Base-by-base conservation (phyloP, 495 filamentous ascomycete species). In the Neurospora sublineolata region DNA sequence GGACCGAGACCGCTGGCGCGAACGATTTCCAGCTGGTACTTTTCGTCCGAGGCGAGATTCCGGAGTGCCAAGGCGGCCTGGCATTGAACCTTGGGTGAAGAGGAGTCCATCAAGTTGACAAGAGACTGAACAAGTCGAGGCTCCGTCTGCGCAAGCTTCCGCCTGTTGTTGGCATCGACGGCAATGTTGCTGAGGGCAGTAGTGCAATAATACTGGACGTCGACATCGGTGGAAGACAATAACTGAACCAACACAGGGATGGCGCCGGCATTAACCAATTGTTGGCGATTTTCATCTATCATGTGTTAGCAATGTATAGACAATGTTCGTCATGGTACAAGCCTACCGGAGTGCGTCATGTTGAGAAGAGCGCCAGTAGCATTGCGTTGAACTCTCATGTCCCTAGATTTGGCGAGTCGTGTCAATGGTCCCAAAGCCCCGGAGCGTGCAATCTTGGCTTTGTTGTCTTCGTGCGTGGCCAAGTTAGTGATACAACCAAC, bases 181-280 rank as follows among this genome's bases (percentile, higher is more conserved):
- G 95, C 95, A 75, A 99, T 99, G 78, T 99, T 99, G 86, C 94
- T 97, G 68, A 99, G 88, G 16, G 95, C 95, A 3, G 95, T 99
- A 40, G 95, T 99, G 84, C 95, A 99, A 82, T 99, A 99, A 82
- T 99, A 99, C 83, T 99, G 95, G 18, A 99, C 95, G 78, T 99
- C 95, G 70, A 97, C 93, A 78, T 99, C 95, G 27, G 89, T 80
- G 41, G 94, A 97, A 16, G 92, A 93, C 40, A 99, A 87, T 33
- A 99, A 87, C 75, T 97, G 93, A 68, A 99, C 95, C 16, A 99
- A 88, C 10, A 98, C 95, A 4, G 95, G 96, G 73, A 99, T 97
- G 11, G 95, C 96, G 69, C 94, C 94, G 67, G 95, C 96, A 72
- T 95, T 94, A 68, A 99, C 95, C 37, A 99, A 89, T 80, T 98